Evolutionary conservation across 2,329 filamentous ascomycete species (phyloP).

Genomic region (Tolypocladium inflatum): DNA sequence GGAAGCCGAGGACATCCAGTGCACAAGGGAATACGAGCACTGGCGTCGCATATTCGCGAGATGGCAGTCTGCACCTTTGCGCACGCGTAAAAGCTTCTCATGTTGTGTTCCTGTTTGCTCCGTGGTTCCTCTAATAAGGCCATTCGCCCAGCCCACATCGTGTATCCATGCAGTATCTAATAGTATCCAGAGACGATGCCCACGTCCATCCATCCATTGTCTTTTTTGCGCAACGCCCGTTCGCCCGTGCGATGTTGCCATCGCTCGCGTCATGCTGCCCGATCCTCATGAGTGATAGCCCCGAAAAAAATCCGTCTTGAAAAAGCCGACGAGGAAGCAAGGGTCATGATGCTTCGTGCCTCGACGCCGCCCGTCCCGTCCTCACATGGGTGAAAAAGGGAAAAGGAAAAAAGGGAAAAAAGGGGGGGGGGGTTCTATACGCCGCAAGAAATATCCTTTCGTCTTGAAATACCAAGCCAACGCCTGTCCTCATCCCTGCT

Average conservation of each 20-base stretch:
- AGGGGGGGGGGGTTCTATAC: background rate
- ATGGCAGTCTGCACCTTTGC: background rate
- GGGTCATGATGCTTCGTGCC: background rate
- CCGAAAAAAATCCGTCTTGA: background rate
- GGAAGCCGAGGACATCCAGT: too few species aligned
- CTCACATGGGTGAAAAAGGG: conserved; percentile 1
- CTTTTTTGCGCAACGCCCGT: background rate
- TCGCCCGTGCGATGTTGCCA: conserved; percentile 1
- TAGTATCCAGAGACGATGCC: background rate
- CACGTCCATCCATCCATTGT: background rate
- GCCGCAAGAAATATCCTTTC: background rate
- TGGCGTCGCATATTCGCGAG: background rate
- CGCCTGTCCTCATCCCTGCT: conserved; percentile 2
- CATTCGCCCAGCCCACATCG: background rate
- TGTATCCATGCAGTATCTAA: background rate
- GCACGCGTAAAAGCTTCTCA: background rate
- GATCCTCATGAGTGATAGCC: background rate
- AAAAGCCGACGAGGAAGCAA: background rate
- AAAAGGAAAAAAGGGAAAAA: background rate
- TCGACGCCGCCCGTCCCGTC: background rate
- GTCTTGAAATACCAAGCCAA: conserved; percentile 1
- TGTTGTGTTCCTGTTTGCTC: background rate
- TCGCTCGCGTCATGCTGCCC: background rate
- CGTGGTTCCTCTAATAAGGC: background rate
- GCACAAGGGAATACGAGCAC: too few species aligned